Evolutionary conservation across 345 rosid species (phyloP).

Genomic region (Aquilaria yunnanensis): DNA sequence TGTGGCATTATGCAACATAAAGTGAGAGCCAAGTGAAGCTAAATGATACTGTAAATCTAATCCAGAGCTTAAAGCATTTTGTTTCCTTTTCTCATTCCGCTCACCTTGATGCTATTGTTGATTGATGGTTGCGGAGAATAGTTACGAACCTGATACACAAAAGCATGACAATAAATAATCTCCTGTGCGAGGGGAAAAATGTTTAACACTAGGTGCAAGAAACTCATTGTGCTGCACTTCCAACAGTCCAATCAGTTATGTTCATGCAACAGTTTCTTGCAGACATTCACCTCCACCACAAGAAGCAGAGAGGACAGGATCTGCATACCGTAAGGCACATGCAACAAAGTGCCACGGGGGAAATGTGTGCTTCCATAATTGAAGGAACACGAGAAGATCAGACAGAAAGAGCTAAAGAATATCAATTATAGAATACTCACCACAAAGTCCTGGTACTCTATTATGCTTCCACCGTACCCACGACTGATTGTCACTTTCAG

Average conservation of each 20-base stretch:
- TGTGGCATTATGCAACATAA: not conserved
- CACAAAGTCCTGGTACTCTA: conserved; percentile 91
- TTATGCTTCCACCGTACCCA: conserved; percentile 87
- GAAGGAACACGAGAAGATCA: not conserved
- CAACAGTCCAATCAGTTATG: too few relatives aligned
- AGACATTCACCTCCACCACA: too few relatives aligned
- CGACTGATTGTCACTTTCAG: conserved; percentile 87
- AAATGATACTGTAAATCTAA: not conserved
- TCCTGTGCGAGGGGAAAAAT: not conserved
- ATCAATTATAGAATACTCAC: conserved; percentile 27
- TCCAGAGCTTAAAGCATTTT: too few relatives aligned
- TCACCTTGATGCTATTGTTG: conserved; percentile 92
- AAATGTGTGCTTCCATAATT: not conserved
- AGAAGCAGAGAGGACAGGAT: too few relatives aligned
- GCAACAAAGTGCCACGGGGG: not conserved
- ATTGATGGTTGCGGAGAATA: conserved; percentile 68
- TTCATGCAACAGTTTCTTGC: too few relatives aligned
- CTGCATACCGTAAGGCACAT: too few relatives aligned
- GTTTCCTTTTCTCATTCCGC: not conserved
- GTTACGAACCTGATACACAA: conserved; percentile 67
- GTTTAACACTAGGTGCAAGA: too few relatives aligned
- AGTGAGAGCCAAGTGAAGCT: not conserved
- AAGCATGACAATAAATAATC: not conserved
- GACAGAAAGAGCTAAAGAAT: conserved; percentile 10
- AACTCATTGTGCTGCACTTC: too few relatives aligned